Conservation (phyloP, 2,329 filamentous ascomycete genomes). For the Trichoderma oligosporum region DNA sequence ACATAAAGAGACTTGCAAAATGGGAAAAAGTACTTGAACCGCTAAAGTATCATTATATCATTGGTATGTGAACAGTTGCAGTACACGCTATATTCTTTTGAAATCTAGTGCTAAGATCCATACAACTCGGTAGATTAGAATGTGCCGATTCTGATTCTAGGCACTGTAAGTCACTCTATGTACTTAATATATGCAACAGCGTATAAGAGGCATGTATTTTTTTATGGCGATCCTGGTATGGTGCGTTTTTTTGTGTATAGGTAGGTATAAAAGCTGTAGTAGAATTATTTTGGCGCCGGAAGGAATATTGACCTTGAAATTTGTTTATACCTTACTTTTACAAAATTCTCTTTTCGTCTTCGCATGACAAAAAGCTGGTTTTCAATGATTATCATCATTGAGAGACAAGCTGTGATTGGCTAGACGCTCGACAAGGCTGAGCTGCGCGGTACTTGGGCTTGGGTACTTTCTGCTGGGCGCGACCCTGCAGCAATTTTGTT, state of each 20-base stretch:
- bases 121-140: not conserved
- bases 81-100: not conserved
- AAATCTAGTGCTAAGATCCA: not conserved
- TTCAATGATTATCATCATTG: not conserved
- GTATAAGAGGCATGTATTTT: not conserved
- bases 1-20: not conserved
- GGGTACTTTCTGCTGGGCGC: conserved; percentile 15
- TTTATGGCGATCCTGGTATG: not conserved
- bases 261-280: too few relatives aligned
- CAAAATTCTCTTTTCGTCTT: too few relatives aligned
- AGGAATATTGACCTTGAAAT: too few relatives aligned
- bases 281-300: too few relatives aligned
- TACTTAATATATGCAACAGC: too few relatives aligned
- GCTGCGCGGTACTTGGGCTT: conserved; percentile 9
- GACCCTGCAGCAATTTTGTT: conserved; percentile 20
- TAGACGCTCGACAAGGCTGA: not conserved
- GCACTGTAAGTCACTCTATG: not conserved
- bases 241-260: too few relatives aligned
- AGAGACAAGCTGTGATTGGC: conserved; percentile 7
- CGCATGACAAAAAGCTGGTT: not conserved
- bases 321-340: not conserved
- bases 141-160: not conserved
- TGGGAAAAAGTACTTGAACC: not conserved
- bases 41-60: not conserved
- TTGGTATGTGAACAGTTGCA: not conserved